These are phyloP conservation scores for Triticum turgidum DNA, from an alignment of 176 grass and related monocot genomes.

Conservation along the genomic window DNA sequence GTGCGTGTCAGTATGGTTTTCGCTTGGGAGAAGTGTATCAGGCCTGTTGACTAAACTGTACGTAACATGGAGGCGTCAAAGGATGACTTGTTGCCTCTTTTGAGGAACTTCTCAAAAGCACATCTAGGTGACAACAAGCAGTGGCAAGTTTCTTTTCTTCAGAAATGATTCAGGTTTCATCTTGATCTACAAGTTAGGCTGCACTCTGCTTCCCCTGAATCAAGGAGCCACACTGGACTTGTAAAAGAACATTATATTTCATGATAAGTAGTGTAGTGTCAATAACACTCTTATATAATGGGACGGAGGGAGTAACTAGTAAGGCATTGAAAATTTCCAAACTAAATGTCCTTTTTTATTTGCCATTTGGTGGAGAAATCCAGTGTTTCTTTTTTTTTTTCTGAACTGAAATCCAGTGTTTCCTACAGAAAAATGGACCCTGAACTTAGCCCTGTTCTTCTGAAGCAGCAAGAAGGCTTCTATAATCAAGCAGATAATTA, in stretches of 20 bases:
- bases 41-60: not conserved
- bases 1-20: not conserved
- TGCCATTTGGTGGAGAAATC: not conserved
- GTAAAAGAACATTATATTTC: not conserved
- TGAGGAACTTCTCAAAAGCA: slow-evolving; percentile 9
- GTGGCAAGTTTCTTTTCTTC: slow-evolving; percentile 4
- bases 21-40: not conserved
- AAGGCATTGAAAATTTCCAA: not conserved
- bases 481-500: not conserved
- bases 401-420: too few species aligned
- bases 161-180: slow-evolving; percentile 7
- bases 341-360: not conserved
- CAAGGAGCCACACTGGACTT: not conserved
- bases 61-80: not conserved
- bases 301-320: not conserved
- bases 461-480: not conserved
- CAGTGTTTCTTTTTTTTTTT: not conserved
- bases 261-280: too few species aligned
- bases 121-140: not conserved
- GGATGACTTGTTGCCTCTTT: slow-evolving; percentile 2
- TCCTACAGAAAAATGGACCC: not conserved
- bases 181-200: not conserved
- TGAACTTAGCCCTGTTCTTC: not conserved
- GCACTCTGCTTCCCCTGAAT: not conserved
- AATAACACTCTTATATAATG: too few species aligned